Evolutionary conservation across 2,329 filamentous ascomycete genomes (phyloP).

Genomic region (Trichoderma atrobrunneum): DNA sequence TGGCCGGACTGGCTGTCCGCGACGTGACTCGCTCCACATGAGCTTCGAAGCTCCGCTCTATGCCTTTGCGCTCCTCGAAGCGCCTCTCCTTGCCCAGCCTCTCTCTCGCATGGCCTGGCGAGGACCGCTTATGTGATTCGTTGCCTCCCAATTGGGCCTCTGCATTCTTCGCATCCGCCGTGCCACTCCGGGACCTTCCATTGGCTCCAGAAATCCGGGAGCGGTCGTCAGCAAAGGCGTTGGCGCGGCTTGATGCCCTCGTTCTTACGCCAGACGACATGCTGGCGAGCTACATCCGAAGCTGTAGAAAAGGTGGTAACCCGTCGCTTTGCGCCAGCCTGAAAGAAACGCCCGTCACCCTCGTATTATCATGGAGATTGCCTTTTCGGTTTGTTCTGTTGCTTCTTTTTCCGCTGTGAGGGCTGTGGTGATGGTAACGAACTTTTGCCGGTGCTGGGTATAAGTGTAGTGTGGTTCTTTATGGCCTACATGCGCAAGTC

Average conservation of each 20-base stretch:
- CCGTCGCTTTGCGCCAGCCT: not conserved
- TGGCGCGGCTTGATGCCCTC: conserved; percentile 45
- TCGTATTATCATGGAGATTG: not conserved
- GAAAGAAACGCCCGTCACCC: not conserved
- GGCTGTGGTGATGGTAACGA: not conserved
- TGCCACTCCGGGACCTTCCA: conserved; percentile 36
- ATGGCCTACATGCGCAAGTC: not conserved
- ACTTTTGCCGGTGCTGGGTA: not conserved
- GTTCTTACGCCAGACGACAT: conserved; percentile 42
- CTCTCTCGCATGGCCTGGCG: conserved; percentile 54
- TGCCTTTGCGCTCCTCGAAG: conserved; percentile 53
- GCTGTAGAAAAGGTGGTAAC: not conserved
- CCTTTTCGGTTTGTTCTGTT: not conserved
- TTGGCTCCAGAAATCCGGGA: conserved; percentile 37
- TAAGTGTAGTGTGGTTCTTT: not conserved
- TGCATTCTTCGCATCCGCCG: conserved; percentile 38
- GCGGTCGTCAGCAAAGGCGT: conserved; percentile 36
- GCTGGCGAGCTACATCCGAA: conserved; percentile 37
- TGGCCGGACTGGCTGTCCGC: conserved; percentile 58
- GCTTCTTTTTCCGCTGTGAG: not conserved
- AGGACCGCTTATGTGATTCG: conserved; percentile 54
- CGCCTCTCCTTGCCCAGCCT: conserved; percentile 44
- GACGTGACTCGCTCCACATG: conserved; percentile 61
- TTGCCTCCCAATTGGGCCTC: conserved; percentile 35
- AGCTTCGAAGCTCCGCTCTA: conserved; percentile 56